Evolutionary conservation across 192 early-diverging fungal genomes (phyloP).

Genomic region (Coemansia javaensis): DNA sequence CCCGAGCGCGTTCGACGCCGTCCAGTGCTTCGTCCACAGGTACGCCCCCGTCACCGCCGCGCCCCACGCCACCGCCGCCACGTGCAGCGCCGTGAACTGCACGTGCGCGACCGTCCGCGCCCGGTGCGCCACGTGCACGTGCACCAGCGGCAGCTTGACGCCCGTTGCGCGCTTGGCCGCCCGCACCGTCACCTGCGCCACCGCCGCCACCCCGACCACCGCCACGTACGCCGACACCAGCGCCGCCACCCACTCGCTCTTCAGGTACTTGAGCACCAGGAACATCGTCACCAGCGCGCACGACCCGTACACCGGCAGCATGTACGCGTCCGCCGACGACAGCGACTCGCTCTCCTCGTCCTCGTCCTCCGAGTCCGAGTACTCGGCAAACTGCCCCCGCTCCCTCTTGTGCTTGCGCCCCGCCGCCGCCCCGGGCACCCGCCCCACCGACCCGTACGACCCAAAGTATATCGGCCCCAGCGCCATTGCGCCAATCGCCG

Average conservation of each 20-base stretch:
- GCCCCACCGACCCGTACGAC: constrained; percentile 65
- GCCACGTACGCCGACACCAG: constrained; percentile 83
- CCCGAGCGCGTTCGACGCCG: constrained; percentile 83
- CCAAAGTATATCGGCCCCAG: constrained; percentile 83
- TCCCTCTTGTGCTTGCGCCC: constrained; percentile 35
- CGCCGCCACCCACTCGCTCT: constrained; percentile 77
- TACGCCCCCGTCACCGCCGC: constrained; percentile 68
- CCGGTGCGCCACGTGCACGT: constrained; percentile 55
- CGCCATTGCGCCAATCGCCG: constrained; percentile 80
- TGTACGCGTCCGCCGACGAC: constrained; percentile 80
- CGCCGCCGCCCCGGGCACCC: constrained; percentile 54
- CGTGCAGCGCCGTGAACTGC: constrained; percentile 65
- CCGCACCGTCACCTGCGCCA: constrained; percentile 62
- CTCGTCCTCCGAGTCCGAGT: constrained; percentile 61
- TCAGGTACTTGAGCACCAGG: constrained; percentile 79
- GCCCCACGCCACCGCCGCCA: constrained; percentile 55
- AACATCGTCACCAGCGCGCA: constrained; percentile 75
- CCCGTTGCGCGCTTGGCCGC: constrained; percentile 49
- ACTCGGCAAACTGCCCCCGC: constrained; percentile 37
- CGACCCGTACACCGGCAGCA: constrained; percentile 91
- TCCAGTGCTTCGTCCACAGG: constrained; percentile 86
- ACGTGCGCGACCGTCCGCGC: constrained; percentile 17
- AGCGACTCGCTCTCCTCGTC: constrained; percentile 75
- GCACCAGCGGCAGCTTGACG: constrained; percentile 64
- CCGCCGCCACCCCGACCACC: constrained; percentile 73